Conservation (phyloP, 257 asterid species). For the Eucommia ulmoides region DNA sequence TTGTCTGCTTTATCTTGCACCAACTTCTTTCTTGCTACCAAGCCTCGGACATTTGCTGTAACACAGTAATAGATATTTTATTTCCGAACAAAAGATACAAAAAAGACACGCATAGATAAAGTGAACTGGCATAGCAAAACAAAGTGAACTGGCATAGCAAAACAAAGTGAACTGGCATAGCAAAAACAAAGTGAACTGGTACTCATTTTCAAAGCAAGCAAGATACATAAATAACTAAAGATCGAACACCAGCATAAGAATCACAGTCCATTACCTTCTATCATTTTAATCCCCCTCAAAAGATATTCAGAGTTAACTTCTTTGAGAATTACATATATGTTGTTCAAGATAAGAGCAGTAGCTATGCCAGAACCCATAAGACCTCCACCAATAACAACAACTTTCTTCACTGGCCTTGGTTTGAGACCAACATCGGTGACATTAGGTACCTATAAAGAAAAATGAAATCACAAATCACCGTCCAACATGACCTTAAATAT, state of each 20-base stretch:
- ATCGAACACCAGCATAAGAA: too few species aligned
- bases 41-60: slow-evolving; percentile 59
- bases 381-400: slow-evolving; percentile 96
- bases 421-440: slow-evolving; percentile 86
- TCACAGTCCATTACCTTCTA: too few species aligned
- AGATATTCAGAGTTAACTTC: slow-evolving; percentile 85
- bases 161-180: too few species aligned
- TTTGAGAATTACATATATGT: slow-evolving; percentile 60
- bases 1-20: slow-evolving; percentile 60
- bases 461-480: slow-evolving; percentile 2
- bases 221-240: too few species aligned
- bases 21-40: slow-evolving; percentile 73
- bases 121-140: too few species aligned
- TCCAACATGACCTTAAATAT: background rate
- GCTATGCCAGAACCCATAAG: slow-evolving; percentile 99
- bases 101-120: too few species aligned
- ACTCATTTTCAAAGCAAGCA: too few species aligned
- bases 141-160: too few species aligned
- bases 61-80: too few species aligned
- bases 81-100: too few species aligned
- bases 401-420: slow-evolving; percentile 70
- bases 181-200: too few species aligned
- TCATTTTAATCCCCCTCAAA: slow-evolving; percentile 60
- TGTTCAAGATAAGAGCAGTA: slow-evolving; percentile 66
- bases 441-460: slow-evolving; percentile 56